Conservation (phyloP, 495 filamentous ascomycete genomes). For the Evansstolkia leycettana region DNA sequence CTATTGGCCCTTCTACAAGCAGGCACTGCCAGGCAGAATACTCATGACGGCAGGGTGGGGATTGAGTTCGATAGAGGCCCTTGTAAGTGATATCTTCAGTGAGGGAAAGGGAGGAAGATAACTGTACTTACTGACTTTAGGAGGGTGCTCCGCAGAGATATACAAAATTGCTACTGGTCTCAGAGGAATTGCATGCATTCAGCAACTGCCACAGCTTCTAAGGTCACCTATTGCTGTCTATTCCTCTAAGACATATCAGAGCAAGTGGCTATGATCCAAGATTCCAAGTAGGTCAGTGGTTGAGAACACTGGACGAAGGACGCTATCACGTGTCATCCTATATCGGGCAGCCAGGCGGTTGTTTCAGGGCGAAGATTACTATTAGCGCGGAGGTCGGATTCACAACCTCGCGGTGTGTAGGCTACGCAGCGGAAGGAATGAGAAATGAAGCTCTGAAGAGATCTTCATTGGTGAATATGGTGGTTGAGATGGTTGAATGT, state of each 20-base stretch:
- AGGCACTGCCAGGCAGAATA: background rate
- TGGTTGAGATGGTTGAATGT: too few species aligned
- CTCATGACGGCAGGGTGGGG: constrained; percentile 13
- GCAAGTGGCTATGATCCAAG: too few species aligned
- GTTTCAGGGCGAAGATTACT: too few species aligned
- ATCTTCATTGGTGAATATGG: too few species aligned
- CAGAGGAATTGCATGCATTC: constrained; percentile 9
- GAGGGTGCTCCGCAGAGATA: constrained; percentile 3
- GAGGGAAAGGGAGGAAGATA: background rate
- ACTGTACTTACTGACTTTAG: background rate
- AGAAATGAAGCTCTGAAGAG: too few species aligned
- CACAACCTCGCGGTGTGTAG: too few species aligned
- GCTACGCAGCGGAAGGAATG: too few species aligned
- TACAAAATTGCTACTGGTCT: constrained; percentile 7
- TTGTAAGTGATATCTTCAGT: constrained; percentile 11
- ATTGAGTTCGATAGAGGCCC: constrained; percentile 17
- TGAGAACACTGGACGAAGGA: too few species aligned
- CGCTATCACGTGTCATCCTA: too few species aligned
- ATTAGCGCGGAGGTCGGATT: too few species aligned
- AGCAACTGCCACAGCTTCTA: constrained; percentile 5
- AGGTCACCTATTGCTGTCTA: constrained; percentile 9
- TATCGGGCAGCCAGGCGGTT: too few species aligned
- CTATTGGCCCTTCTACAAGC: constrained; percentile 1
- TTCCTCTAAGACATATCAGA: constrained; percentile 7
- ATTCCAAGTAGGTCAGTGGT: too few species aligned